Conservation (phyloP, 805 yeast species). For the Sporopachydermia lactativora region DNA sequence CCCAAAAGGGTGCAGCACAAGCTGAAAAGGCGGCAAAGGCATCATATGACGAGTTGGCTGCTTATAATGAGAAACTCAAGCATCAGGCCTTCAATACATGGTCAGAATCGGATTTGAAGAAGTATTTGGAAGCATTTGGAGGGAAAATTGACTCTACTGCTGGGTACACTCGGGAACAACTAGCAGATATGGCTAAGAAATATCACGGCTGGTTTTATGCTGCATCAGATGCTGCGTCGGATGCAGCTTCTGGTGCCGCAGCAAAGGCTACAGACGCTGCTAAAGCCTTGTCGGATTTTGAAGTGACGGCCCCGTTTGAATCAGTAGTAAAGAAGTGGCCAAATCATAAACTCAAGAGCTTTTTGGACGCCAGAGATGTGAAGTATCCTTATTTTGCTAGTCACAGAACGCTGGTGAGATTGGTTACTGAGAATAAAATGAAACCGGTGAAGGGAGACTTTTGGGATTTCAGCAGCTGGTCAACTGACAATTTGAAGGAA, state of each 20-base stretch:
- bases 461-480: slow-evolving; percentile 26
- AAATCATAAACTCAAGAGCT: slow-evolving; percentile 27
- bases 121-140: slow-evolving; percentile 38
- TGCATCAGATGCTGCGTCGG: slow-evolving; percentile 27
- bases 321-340: slow-evolving; percentile 32
- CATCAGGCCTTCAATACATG: slow-evolving; percentile 34
- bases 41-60: slow-evolving; percentile 24
- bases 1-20: slow-evolving; percentile 18
- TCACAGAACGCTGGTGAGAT: slow-evolving; percentile 23
- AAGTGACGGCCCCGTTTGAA: slow-evolving; percentile 22
- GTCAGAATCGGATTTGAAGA: slow-evolving; percentile 38
- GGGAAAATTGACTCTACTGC: slow-evolving; percentile 22
- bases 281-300: slow-evolving; percentile 27
- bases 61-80: slow-evolving; percentile 20
- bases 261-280: slow-evolving; percentile 15
- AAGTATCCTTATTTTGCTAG: slow-evolving; percentile 26
- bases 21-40: slow-evolving; percentile 24
- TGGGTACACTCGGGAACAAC: slow-evolving; percentile 21
- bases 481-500: slow-evolving; percentile 28
- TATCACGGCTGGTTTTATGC: slow-evolving; percentile 22
- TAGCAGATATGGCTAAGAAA: slow-evolving; percentile 22
- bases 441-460: slow-evolving; percentile 19
- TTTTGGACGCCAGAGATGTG: slow-evolving; percentile 27
- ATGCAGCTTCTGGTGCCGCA: slow-evolving; percentile 13
- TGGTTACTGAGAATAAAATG: slow-evolving; percentile 25